Conservation (phyloP, 768 basidiomycete genomes). For the Lactifluus subvellereus region DNA sequence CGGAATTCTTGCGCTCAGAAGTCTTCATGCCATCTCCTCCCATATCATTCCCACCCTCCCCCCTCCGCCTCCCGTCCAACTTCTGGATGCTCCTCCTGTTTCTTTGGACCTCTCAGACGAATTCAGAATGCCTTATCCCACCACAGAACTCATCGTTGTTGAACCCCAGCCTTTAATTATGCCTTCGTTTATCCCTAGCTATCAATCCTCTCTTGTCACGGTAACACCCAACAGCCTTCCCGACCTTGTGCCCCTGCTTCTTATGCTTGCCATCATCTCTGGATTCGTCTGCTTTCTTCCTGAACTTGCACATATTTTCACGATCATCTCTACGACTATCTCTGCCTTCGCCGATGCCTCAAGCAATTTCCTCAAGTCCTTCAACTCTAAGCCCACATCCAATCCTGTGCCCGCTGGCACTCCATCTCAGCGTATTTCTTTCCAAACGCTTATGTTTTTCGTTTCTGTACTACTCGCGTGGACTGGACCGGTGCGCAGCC, state of each 20-base stretch:
- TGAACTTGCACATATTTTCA: not conserved
- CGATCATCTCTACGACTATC: not conserved
- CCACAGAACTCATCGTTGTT: not conserved
- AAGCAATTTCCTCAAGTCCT: not conserved
- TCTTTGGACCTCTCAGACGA: not conserved
- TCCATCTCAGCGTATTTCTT: not conserved
- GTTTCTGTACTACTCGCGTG: not conserved
- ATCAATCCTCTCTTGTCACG: slow-evolving; percentile 4
- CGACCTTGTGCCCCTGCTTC: not conserved
- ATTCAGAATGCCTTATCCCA: not conserved
- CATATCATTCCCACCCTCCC: not conserved
- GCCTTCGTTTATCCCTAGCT: not conserved
- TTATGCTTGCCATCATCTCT: not conserved
- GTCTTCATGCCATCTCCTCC: not conserved
- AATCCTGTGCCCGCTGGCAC: not conserved
- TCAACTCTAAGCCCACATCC: not conserved
- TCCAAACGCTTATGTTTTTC: not conserved
- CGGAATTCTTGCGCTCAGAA: slow-evolving; percentile 8
- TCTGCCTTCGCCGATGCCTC: not conserved
- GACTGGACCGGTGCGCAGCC: slow-evolving; percentile 8
- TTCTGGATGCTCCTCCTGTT: not conserved
- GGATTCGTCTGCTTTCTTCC: not conserved
- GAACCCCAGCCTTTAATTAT: not conserved
- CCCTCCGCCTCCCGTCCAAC: not conserved
- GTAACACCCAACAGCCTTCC: not conserved